Evolutionary conservation across 495 filamentous ascomycete species (phyloP), one percentile per base, ranked within the genome.

Genomic region (Aspergillus egyptiacus): DNA sequence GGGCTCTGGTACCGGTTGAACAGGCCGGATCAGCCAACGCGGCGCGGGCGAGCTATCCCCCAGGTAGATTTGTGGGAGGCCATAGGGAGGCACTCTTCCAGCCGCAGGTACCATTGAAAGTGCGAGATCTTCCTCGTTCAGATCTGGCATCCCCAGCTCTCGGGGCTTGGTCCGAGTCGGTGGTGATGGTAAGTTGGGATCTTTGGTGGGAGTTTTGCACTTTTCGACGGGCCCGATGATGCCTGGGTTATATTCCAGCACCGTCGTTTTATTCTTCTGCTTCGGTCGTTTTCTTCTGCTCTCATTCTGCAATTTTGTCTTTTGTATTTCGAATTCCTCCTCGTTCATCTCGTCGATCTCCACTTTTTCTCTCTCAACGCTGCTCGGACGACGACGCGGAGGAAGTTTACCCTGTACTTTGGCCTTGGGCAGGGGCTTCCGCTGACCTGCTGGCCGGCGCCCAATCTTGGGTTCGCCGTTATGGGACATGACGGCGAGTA

Each of bases 11-110:
- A 2, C 18, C 2, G 3, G n/a, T 19, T 31, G 4, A 32, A n/a
- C 30, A 14, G 48, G 48, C 14, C 24, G 10, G 13, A 51, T 35
- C 31, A 24, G 30, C 40, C 33, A 59, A 2, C 43, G 43, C 32
- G 43, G 43, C 6, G 31, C 25, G 20, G 43, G 43, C 13, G 43
- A 35, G 8, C 13, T 14, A 18, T 46, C 31, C 13, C 43, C 43
- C 35, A 46, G 8, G 10, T 46, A 36, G 2, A 46, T 36, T n/a
- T 14, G 25, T 5, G 43, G 43, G 2, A 25, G 4, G 7, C 23
- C 8, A 6, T 6, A 10, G n/a, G 22, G 15, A 15, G 31, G 27
- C 19, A 22, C 8, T 2, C 31, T 15, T 13, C 18, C 13, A 18
- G 14, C 13, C 13, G 15, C 8, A 14, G 28, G n/a, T n/a, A 18